Evolutionary conservation across 2,329 filamentous ascomycete species (phyloP).

Genomic region (Fusarium clavum): DNA sequence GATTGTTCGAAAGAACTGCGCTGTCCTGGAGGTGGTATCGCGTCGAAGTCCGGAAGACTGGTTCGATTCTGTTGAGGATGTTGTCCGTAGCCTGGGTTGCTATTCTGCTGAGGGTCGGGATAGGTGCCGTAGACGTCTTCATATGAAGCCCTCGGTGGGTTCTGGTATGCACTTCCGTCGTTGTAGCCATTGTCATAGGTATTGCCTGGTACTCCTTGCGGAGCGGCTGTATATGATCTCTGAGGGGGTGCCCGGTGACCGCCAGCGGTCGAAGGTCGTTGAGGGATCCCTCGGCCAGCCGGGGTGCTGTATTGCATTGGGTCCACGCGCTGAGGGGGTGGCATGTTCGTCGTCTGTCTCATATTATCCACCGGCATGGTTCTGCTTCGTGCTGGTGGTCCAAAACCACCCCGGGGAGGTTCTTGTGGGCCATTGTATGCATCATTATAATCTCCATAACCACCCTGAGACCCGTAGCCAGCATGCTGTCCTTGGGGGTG

Average conservation of each 20-base stretch:
- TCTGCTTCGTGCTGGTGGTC: constrained; percentile 67
- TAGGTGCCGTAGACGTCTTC: constrained; percentile 68
- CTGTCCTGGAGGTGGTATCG: constrained; percentile 48
- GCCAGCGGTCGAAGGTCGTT: constrained; percentile 66
- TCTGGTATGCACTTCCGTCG: constrained; percentile 47
- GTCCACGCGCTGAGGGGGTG: constrained; percentile 54
- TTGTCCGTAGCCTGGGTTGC: constrained; percentile 41
- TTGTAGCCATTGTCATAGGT: constrained; percentile 50
- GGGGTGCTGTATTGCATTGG: constrained; percentile 61
- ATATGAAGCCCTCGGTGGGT: constrained; percentile 53
- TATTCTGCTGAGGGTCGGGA: constrained; percentile 56
- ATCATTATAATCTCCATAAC: constrained; percentile 46
- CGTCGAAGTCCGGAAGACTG: constrained; percentile 59
- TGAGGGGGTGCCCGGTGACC: constrained; percentile 65
- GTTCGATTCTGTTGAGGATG: constrained; percentile 39
- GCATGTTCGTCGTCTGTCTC: constrained; percentile 54
- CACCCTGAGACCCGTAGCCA: constrained; percentile 37
- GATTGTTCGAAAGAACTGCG: constrained; percentile 62
- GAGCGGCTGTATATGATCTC: constrained; percentile 59
- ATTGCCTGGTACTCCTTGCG: constrained; percentile 54
- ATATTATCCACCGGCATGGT: constrained; percentile 68
- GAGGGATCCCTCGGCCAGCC: constrained; percentile 59
- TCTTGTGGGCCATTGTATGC: constrained; percentile 46
- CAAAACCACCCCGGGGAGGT: constrained; percentile 58
- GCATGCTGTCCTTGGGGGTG: constrained; percentile 50